Percentiles rank a stretch among this genome's conserved stretches.
These are phyloP conservation scores for Phytophthora cryptogea DNA, from an alignment of 352 stramenopile species.

Conservation along the genomic window DNA sequence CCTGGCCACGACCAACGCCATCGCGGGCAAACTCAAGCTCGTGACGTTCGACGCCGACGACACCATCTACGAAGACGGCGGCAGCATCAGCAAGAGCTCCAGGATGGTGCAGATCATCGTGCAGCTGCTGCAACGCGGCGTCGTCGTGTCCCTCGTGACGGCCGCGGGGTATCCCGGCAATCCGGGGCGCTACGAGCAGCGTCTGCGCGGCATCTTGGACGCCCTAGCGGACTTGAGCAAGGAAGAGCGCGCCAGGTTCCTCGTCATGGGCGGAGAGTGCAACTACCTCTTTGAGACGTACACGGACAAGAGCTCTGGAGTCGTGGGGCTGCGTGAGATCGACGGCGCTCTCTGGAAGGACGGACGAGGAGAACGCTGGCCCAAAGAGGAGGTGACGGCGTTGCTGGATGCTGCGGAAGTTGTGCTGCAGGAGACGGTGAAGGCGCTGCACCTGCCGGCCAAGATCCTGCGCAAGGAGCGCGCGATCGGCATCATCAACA, in stretches of 20 bases:
- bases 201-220: conserved; percentile 78
- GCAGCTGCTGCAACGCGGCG: conserved; percentile 61
- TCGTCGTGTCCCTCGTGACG: conserved; percentile 85
- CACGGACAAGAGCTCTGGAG: conserved; percentile 42
- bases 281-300: conserved; percentile 93
- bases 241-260: conserved; percentile 70
- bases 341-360: conserved; percentile 75
- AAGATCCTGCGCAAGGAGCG: conserved; percentile 93
- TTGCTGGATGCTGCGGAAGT: conserved; percentile 87
- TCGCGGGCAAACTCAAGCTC: conserved; percentile 75
- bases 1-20: conserved; percentile 74
- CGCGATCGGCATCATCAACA: conserved; percentile 93
- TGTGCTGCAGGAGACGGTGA: conserved; percentile 74
- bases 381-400: conserved; percentile 68
- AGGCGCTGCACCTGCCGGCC: conserved; percentile 84
- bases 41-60: conserved; percentile 88
- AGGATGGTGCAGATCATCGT: conserved; percentile 78
- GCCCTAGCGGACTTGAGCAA: conserved; percentile 51
- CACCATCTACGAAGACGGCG: conserved; percentile 88
- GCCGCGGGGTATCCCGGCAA: conserved; percentile 79
- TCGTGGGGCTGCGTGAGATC: conserved; percentile 70
- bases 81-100: conserved; percentile 66
- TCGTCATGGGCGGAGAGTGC: conserved; percentile 96
- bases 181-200: conserved; percentile 70
- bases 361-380: conserved; percentile 87